Evolutionary conservation across 768 basidiomycete genomes (phyloP), one percentile per base, ranked within the genome.

Genomic region (Fomitopsis pulvina): DNA sequence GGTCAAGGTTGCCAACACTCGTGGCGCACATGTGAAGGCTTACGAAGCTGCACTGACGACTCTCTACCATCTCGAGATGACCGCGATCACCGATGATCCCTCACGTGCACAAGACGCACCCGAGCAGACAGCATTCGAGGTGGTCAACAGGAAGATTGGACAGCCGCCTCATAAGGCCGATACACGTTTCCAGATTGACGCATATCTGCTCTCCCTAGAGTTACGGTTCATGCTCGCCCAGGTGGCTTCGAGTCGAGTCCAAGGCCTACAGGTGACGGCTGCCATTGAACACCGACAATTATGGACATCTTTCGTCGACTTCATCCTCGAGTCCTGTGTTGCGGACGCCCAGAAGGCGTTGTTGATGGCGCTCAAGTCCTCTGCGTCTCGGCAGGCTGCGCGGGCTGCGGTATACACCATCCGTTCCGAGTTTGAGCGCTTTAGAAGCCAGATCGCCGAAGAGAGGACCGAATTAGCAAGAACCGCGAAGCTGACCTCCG

Each of bases 161-260:
- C 63, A 65, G 29, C 64, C 67, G 0, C 64, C 60, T 1, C 70
- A 68, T n/a, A 63, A 60, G 27, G 67, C 68, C 4, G 66, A 68
- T 41, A 58, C 59, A 0, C 63, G 66, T 7, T 67, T 65, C 57
- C 57, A 58, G 27, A 57, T 68, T 28, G 68, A 70, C 37, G 71
- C 64, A 0, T 60, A 66, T 50, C 59, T 66, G 52, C 51, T 64
- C 11, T 63, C 65, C 9, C 61, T 73, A 38, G 63, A 68, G 18
- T 48, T 71, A 5, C 68, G 72, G 5, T 61, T 64, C 24, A 48
- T 57, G 11, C 51, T 73, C 20, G 67, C 61, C 0, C 51, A 64
- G 18, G 43, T 69, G 14, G 71, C 68, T 4, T 46, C 53, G 41
- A 52, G 54, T 9, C 62, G 63, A 12, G 45, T 61, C 28, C 52